Base-by-base conservation (phyloP, 768 basidiomycete species). In the Tylopilus sp. region DNA sequence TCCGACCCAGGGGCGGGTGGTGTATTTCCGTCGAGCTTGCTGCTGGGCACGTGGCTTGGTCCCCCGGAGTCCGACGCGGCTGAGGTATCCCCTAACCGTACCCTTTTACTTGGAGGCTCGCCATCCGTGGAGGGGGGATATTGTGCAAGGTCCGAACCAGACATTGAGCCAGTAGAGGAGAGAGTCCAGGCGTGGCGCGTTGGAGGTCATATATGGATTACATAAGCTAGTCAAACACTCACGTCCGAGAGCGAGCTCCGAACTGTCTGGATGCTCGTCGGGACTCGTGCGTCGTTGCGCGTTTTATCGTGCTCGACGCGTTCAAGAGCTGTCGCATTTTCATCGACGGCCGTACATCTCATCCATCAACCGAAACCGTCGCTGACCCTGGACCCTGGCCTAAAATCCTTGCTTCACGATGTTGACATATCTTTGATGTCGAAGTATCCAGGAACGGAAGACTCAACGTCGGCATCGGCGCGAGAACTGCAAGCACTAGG, bases 381-480 rank as follows among this genome's bases (percentile, higher is more conserved):
- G 28, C 60, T 88, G 9, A 68, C 82, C 40, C 71, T 91, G 33
- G 89, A 91, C 63, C 79, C 88, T 9, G 79, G 79, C 30, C 71
- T 88, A 51, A 75, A 76, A 59, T 73, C 77, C 7, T 69, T 91
- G 35, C 71, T 91, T 40, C 72, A 76, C 51, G 86, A 87, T 68
- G 76, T 83, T 3, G 88, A 88, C 56, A 79, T 86, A 55, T 83
- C 87, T 9, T 69, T 89, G 17, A 62, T 61, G 38, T 56, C 60
- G 18, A 74, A 73, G 50, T 73, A 72, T 25, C 50, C 33, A 40
- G 50, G 65, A 66, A 42, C 72, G 64, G 56, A 57, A 49, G 28
- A 54, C 52, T 23, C 59, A 23, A 11, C 6, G 36, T 36, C 53
- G 52, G 54, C 60, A 13, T 59, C 62, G 33, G 72, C 69, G 26